A percentile compares a stretch with the other conserved stretches of the same genome.
Conservation (phyloP, 2,329 filamentous ascomycete genomes). For the Acrocalymma vagum region DNA sequence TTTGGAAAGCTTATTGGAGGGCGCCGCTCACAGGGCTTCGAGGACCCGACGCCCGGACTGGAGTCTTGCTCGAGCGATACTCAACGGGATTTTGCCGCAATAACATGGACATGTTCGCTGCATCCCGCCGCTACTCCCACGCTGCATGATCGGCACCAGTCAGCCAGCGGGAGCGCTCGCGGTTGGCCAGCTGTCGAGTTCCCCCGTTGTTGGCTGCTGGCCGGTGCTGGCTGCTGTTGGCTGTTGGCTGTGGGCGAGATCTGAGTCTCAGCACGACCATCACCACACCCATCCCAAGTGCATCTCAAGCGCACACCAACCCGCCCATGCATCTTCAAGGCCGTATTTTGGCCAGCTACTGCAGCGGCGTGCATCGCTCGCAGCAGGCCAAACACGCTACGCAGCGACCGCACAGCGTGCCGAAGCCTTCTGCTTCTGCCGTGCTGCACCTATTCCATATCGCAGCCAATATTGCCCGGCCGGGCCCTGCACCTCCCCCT, state of each 20-base stretch:
- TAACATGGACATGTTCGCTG: constrained; percentile 42
- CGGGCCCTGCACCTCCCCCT: constrained; percentile 33
- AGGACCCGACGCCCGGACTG: constrained; percentile 43
- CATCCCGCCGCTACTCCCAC: constrained; percentile 37
- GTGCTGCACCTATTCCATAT: constrained; percentile 26
- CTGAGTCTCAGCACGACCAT: constrained; percentile 26
- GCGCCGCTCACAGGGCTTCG: constrained; percentile 23
- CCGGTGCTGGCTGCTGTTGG: constrained; percentile 16
- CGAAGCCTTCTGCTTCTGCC: constrained; percentile 29
- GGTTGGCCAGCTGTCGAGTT: constrained; percentile 34
- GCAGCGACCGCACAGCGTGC: constrained; percentile 15
- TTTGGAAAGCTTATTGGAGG: constrained; percentile 43
- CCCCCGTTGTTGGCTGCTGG: constrained; percentile 1
- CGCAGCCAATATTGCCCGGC: constrained; percentile 38
- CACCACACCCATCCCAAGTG: constrained; percentile 4
- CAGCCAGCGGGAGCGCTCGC: constrained; percentile 35
- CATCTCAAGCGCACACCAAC: background rate
- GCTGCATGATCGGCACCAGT: constrained; percentile 47
- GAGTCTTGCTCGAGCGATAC: constrained; percentile 31
- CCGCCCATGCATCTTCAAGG: constrained; percentile 27
- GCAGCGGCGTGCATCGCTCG: constrained; percentile 34
- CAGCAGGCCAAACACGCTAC: constrained; percentile 42
- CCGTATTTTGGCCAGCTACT: constrained; percentile 22
- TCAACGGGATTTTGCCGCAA: constrained; percentile 42
- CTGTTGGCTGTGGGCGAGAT: constrained; percentile 31